Conservation (phyloP, 495 filamentous ascomycete genomes). For the Daldinia concentrica region DNA sequence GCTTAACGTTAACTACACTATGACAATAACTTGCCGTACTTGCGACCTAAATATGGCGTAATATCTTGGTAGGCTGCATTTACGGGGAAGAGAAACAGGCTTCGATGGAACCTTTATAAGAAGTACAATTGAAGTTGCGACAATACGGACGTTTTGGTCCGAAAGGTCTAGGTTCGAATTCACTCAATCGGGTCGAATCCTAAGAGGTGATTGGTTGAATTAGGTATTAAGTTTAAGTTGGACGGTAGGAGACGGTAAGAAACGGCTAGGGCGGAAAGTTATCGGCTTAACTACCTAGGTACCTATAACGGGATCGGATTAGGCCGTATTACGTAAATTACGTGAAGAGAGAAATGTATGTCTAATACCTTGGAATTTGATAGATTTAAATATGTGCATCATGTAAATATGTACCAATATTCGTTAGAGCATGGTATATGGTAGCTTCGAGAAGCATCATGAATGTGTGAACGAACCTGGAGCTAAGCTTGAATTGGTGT, state of each 20-base stretch:
- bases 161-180: conserved; percentile 1
- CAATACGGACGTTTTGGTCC: conserved; percentile 26
- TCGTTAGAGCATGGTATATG: neutral
- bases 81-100: no score
- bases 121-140: neutral
- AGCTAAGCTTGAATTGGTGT: neutral
- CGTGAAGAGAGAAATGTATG: neutral
- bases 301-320: neutral
- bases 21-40: no score
- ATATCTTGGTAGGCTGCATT: no score
- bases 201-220: conserved; percentile 16
- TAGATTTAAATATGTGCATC: neutral
- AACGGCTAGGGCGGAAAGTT: conserved; percentile 5
- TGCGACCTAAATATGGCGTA: no score
- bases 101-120: no score
- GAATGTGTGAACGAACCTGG: conserved; percentile 12
- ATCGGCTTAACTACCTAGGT: neutral
- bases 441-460: conserved; percentile 28
- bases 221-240: neutral
- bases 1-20: no score
- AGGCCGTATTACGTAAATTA: neutral
- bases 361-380: neutral
- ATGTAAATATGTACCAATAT: conserved; percentile 6
- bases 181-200: conserved; percentile 8
- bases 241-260: neutral